These are phyloP conservation scores for Gonium pectorale DNA, from an alignment of 139 green algal species.

Conservation along the genomic window DNA sequence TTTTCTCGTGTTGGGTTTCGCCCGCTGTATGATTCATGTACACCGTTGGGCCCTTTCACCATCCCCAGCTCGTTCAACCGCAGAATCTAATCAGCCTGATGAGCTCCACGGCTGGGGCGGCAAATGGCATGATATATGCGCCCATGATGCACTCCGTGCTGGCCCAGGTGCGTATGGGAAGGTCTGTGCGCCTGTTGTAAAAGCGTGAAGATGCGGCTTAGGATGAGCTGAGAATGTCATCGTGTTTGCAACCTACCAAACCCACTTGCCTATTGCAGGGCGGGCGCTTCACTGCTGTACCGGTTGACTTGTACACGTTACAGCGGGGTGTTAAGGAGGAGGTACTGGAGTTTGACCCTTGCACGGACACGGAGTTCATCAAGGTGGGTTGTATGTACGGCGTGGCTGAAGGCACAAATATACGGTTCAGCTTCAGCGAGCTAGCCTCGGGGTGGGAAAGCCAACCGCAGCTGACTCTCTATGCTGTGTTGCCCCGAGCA, in stretches of 20 bases:
- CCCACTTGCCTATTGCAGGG: not conserved
- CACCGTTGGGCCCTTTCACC: not conserved
- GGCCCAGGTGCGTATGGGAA: not conserved
- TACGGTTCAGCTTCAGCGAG: not conserved
- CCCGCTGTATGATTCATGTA: not conserved
- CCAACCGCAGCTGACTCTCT: not conserved
- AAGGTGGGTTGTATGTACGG: not conserved
- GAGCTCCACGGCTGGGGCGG: too few species aligned
- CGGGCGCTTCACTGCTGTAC: not conserved
- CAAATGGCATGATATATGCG: not conserved
- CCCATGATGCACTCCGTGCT: not conserved
- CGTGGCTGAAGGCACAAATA: not conserved
- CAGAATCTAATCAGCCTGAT: not conserved
- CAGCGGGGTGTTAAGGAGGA: not conserved
- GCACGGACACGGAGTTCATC: not conserved
- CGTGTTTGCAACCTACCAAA: not conserved
- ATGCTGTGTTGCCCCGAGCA: not conserved
- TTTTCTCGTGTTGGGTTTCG: not conserved
- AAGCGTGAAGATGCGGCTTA: not conserved
- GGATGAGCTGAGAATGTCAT: not conserved
- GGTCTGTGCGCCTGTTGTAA: not conserved
- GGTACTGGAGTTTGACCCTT: not conserved
- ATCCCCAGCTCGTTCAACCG: not conserved
- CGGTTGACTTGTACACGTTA: not conserved
- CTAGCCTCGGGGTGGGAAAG: not conserved